Conservation (phyloP, 768 basidiomycete genomes). For the Boletus sp. region DNA sequence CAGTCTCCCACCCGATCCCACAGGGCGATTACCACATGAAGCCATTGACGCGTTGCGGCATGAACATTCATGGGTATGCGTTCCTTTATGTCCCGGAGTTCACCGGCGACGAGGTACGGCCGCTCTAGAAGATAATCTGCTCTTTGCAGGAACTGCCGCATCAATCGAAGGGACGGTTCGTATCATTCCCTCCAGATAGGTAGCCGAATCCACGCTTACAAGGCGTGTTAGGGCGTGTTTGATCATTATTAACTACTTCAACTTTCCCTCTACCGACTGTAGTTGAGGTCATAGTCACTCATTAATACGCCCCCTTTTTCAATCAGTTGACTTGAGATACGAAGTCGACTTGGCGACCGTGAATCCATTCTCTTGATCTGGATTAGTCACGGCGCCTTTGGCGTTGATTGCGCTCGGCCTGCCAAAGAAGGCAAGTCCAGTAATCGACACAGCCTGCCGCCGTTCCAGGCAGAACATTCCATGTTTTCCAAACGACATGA, state of each 20-base stretch:
- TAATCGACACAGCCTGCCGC: conserved; percentile 17
- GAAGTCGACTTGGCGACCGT: neutral
- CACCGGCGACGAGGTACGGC: neutral
- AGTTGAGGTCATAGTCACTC: neutral
- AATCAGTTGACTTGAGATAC: neutral
- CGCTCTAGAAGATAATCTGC: neutral
- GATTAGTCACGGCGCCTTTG: neutral
- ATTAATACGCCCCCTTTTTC: neutral
- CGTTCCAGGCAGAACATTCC: conserved; percentile 29
- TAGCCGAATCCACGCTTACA: conserved; percentile 13
- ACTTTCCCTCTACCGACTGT: neutral
- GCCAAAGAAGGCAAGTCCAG: conserved; percentile 17
- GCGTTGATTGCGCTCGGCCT: neutral
- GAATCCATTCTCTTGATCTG: neutral
- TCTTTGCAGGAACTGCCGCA: neutral
- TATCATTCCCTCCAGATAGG: neutral
- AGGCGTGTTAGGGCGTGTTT: conserved; percentile 9
- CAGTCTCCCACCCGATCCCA: neutral
- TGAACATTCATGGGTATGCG: neutral
- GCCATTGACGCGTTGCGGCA: too few species aligned
- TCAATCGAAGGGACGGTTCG: neutral
- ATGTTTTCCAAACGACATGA: conserved; percentile 1
- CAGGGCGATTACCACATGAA: neutral
- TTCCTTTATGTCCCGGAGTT: neutral
- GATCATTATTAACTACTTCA: neutral